Evolutionary conservation across 2,329 filamentous ascomycete species (phyloP).

Genomic region (Nemania abortiva): DNA sequence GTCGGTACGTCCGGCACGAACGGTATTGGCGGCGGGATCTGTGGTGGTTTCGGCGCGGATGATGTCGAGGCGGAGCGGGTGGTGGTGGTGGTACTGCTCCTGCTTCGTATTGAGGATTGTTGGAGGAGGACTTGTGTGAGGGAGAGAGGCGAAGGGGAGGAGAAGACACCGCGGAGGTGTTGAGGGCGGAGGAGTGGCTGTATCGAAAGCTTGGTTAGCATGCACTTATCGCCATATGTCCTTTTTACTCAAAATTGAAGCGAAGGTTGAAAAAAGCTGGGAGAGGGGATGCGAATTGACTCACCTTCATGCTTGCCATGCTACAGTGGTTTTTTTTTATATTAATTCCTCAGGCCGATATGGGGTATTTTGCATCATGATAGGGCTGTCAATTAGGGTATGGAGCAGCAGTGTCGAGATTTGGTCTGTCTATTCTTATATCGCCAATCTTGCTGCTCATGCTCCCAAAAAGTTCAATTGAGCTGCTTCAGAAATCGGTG

Average conservation of each 20-base stretch:
- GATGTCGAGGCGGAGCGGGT: constrained; percentile 32
- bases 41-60: constrained; percentile 18
- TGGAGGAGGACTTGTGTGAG: constrained; percentile 18
- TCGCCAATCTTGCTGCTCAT: constrained; percentile 29
- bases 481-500: constrained; percentile 38
- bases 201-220: constrained; percentile 15
- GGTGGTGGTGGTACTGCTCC: constrained; percentile 8
- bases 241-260: not conserved
- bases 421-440: constrained; percentile 6
- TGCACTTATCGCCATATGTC: not conserved
- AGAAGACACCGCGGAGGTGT: constrained; percentile 45
- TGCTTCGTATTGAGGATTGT: constrained; percentile 32
- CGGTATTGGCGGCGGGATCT: constrained; percentile 78
- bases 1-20: constrained; percentile 87
- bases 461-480: constrained; percentile 45
- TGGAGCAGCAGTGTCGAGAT: not conserved
- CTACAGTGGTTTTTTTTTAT: constrained; percentile 24
- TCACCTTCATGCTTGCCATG: constrained; percentile 48
- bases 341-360: not conserved
- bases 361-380: constrained; percentile 20
- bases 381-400: not conserved
- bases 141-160: constrained; percentile 5
- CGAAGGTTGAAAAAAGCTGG: not conserved
- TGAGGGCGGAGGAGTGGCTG: constrained; percentile 50
- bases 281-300: constrained; percentile 4